A percentile compares a stretch with the other conserved stretches of the same genome.
Conservation (phyloP, 257 asterid species). For the Solanum ossicruentum region DNA sequence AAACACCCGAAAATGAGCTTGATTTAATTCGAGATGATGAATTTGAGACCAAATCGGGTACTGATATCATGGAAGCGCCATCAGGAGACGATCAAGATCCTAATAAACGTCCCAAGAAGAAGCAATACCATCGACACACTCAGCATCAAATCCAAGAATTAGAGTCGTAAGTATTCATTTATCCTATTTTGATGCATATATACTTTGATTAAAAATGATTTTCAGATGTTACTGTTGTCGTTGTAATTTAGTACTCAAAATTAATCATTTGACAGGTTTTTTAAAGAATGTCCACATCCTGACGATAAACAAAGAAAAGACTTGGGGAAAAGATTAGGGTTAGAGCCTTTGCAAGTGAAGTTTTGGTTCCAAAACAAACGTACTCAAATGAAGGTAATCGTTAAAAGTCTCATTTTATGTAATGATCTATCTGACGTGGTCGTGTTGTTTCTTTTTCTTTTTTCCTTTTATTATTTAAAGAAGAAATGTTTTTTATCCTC, state of each 20-base stretch:
- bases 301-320: conserved; percentile 61
- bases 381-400: conserved; percentile 40
- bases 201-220: background rate
- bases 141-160: conserved; percentile 67
- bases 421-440: background rate
- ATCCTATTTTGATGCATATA: background rate
- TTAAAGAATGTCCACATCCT: conserved; percentile 55
- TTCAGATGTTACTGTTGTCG: background rate
- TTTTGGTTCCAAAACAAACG: conserved; percentile 65
- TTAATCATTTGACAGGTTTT: conserved; percentile 21
- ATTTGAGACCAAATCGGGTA: conserved; percentile 49
- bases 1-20: conserved; percentile 41
- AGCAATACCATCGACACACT: conserved; percentile 73
- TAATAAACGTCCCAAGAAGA: conserved; percentile 51
- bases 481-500: background rate
- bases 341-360: conserved; percentile 46
- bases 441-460: background rate
- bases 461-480: background rate
- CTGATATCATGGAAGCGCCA: conserved; percentile 55
- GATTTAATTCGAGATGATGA: conserved; percentile 57
- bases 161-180: conserved; percentile 43
- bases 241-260: background rate
- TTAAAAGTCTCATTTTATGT: background rate
- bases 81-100: conserved; percentile 73
- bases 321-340: conserved; percentile 31